Percentiles rank a stretch among this genome's conserved stretches.
Evolutionary conservation across 2,329 filamentous ascomycete genomes (phyloP).

Genomic region (Hortaea sp.): DNA sequence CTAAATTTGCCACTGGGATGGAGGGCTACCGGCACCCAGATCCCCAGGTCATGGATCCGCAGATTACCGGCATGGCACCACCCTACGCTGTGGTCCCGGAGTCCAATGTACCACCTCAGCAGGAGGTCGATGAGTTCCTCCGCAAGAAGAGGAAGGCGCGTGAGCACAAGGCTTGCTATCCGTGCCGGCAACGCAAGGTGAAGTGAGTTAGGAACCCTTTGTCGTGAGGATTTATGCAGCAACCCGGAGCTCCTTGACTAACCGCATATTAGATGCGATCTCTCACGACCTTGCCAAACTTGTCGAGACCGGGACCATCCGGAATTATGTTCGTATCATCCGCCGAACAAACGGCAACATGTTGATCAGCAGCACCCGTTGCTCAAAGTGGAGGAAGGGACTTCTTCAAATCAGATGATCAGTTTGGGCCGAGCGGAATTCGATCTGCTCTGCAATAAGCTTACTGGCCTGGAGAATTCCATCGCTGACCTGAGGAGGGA

Average conservation of each 20-base stretch:
- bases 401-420: constrained; percentile 13
- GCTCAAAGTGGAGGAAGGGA: constrained; percentile 11
- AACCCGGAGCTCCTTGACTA: too few relatives aligned
- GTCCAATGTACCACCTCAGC: constrained; percentile 23
- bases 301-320: constrained; percentile 42
- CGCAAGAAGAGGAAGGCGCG: constrained; percentile 41
- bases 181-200: constrained; percentile 35
- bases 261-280: constrained; percentile 31
- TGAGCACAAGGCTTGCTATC: constrained; percentile 44
- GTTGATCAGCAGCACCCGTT: constrained; percentile 10
- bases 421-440: constrained; percentile 31
- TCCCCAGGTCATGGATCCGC: constrained; percentile 9
- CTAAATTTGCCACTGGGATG: neutral
- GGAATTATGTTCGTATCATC: constrained; percentile 37
- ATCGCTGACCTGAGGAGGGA: constrained; percentile 33
- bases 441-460: constrained; percentile 38
- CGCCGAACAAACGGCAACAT: constrained; percentile 27
- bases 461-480: constrained; percentile 38
- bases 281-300: constrained; percentile 38
- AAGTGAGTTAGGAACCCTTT: constrained; percentile 14
- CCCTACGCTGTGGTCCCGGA: constrained; percentile 4
- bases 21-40: constrained; percentile 1
- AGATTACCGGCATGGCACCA: constrained; percentile 4
- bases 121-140: constrained; percentile 41
- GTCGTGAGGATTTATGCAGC: too few relatives aligned